phyloP scores from a whole-genome alignment of 441 rosid species.

The Sinapis alba region DNA sequence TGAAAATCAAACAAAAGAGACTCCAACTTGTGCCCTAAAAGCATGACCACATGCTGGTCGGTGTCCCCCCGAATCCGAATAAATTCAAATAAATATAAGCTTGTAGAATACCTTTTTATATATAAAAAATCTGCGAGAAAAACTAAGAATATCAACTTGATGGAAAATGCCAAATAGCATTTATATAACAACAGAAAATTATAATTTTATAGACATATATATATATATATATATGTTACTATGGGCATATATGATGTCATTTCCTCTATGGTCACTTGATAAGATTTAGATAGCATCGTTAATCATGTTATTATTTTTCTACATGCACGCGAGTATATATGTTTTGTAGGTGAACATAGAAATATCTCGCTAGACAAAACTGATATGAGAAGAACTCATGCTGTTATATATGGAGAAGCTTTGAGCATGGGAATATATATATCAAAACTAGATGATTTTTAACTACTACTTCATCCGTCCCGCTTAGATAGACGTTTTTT shows the following conservation, averaged over 20 bases:
- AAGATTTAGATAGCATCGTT: neutral
- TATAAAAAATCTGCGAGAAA: neutral
- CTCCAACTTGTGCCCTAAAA: constrained; percentile 1
- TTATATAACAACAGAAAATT: neutral
- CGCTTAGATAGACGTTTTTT: too few relatives aligned
- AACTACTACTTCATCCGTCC: neutral
- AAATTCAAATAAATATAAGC: neutral
- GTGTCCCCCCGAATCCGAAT: neutral
- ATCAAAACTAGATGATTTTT: neutral
- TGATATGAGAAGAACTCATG: neutral
- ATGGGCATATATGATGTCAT: neutral
- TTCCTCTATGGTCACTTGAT: neutral
- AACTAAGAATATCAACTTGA: constrained; percentile 1
- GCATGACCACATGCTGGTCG: constrained; percentile 5
- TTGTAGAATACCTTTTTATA: neutral
- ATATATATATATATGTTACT: neutral
- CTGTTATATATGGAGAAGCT: neutral
- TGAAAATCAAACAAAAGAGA: neutral
- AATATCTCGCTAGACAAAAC: neutral
- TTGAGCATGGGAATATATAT: neutral
- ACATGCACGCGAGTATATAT: neutral
- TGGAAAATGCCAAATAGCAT: neutral
- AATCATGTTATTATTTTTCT: neutral
- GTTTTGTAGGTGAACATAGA: neutral
- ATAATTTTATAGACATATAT: constrained; percentile 25